These are phyloP conservation scores for Potentilla sterilis DNA, from an alignment of 306 rosid species.

Conservation along the genomic window DNA sequence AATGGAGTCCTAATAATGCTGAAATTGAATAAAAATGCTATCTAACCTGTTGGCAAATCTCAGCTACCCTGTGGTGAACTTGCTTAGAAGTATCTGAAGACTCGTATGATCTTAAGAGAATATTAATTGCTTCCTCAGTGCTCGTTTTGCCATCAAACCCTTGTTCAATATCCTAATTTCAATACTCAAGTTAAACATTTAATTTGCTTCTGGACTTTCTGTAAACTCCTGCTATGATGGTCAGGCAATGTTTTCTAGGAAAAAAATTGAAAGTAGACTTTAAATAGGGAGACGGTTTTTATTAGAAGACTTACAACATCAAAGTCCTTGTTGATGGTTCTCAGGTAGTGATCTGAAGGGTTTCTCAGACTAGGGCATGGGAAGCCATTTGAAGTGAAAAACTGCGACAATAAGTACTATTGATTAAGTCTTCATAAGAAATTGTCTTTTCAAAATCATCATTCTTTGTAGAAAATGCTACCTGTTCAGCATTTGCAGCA, in stretches of 20 bases:
- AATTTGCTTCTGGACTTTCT: too few species aligned
- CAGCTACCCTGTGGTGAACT: conserved; percentile 23
- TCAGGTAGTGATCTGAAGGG: conserved; percentile 68
- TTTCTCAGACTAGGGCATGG: conserved; percentile 62
- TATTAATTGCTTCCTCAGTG: conserved; percentile 33
- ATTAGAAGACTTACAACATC: conserved; percentile 36
- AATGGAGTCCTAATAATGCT: background rate
- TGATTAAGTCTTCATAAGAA: background rate
- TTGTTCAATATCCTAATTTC: conserved; percentile 40
- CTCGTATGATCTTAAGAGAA: conserved; percentile 31
- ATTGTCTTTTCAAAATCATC: background rate
- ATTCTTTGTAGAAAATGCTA: background rate
- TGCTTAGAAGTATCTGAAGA: conserved; percentile 21
- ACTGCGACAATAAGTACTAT: conserved; percentile 32
- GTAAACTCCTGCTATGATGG: too few species aligned
- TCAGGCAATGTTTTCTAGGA: too few species aligned
- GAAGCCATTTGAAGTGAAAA: conserved; percentile 64
- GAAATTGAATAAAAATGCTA: background rate
- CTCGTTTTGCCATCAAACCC: conserved; percentile 23
- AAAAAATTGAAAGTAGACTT: too few species aligned
- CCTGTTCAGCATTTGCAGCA: conserved; percentile 33
- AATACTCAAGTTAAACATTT: background rate
- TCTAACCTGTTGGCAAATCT: conserved; percentile 29
- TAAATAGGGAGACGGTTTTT: too few species aligned
- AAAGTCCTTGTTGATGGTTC: conserved; percentile 75